Conservation (phyloP, 75 land plant species). For the Isoetes taiwanensis region DNA sequence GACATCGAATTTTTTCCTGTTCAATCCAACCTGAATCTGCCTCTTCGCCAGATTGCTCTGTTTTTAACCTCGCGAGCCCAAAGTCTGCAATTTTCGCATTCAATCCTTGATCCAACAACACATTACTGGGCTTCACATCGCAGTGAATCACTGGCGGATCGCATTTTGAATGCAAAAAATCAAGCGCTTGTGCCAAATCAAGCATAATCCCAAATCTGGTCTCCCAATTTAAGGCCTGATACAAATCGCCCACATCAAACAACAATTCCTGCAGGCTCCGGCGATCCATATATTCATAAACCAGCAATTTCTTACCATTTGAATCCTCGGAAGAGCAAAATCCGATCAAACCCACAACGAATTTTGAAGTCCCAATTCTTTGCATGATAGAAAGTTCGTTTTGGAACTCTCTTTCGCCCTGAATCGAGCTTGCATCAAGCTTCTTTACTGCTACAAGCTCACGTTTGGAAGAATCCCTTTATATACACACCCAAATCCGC, state of each 20-base stretch:
- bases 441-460: constrained; percentile 57
- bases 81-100: constrained; percentile 66
- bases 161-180: constrained; percentile 51
- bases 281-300: constrained; percentile 71
- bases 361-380: constrained; percentile 35
- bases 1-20: too few relatives aligned
- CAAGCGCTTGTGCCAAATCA: constrained; percentile 52
- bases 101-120: constrained; percentile 44
- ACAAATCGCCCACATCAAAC: too few relatives aligned
- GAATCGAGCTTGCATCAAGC: constrained; percentile 33
- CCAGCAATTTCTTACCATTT: constrained; percentile 40
- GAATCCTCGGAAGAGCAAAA: constrained; percentile 34
- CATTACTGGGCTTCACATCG: constrained; percentile 84
- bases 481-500: constrained; percentile 62
- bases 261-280: constrained; percentile 60
- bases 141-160: constrained; percentile 86
- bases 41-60: too few relatives aligned
- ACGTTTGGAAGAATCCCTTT: constrained; percentile 41
- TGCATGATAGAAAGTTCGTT: constrained; percentile 53
- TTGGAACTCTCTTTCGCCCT: constrained; percentile 54
- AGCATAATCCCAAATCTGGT: constrained; percentile 37
- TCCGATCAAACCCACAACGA: constrained; percentile 57
- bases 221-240: constrained; percentile 43
- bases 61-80: constrained; percentile 61
- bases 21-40: too few relatives aligned